Percentiles rank a stretch among this genome's conserved stretches.
phyloP scores from a whole-genome alignment of 75 land plant species.

The Chamaecyparis obtusa region DNA sequence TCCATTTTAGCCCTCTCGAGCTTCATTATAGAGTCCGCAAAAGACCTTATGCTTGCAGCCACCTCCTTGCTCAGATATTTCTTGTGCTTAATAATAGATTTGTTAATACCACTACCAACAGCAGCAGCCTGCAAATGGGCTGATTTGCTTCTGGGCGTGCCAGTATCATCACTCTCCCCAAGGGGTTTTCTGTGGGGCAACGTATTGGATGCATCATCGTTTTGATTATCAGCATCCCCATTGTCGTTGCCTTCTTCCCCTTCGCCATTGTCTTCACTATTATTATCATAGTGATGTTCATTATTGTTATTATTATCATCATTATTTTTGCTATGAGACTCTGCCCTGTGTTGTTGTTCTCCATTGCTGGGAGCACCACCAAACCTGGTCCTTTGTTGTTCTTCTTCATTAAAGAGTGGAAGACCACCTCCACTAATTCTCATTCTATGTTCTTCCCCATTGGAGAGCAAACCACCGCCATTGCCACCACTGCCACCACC shows the following conservation, averaged over 20 bases:
- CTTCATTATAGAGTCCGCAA: slow-evolving; percentile 25
- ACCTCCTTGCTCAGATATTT: slow-evolving; percentile 14
- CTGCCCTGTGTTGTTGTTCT: neutral
- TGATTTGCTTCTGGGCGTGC: neutral
- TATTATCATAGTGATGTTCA: neutral
- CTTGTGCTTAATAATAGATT: neutral
- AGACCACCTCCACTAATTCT: neutral
- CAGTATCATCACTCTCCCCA: neutral
- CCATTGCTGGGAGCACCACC: neutral
- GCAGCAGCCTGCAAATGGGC: neutral
- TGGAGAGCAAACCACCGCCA: neutral
- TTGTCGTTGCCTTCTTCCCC: neutral
- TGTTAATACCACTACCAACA: neutral
- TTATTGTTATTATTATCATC: neutral
- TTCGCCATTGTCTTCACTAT: neutral
- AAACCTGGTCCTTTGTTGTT: neutral
- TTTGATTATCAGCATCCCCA: neutral
- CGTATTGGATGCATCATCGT: slow-evolving; percentile 2
- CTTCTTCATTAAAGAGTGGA: neutral
- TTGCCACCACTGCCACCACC: too few relatives aligned
- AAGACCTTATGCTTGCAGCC: slow-evolving; percentile 18
- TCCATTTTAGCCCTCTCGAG: slow-evolving; percentile 26
- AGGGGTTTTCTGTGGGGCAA: neutral
- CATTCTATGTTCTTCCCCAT: neutral
- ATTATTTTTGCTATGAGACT: neutral